Evolutionary conservation across 257 asterid species (phyloP), one percentile per base, ranked within the genome.

Genomic region (Plantago elongata): DNA sequence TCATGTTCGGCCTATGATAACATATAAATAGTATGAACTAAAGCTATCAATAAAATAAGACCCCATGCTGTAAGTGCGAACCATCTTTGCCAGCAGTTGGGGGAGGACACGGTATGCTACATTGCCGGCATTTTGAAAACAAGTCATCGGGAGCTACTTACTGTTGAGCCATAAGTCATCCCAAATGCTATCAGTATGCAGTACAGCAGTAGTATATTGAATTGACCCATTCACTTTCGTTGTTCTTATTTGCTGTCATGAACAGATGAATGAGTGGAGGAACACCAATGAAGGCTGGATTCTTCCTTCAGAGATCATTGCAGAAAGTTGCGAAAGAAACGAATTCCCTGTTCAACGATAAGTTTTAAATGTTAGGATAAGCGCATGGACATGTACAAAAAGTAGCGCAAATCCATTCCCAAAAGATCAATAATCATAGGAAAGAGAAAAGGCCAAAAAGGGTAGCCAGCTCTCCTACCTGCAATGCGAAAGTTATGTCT

Each of bases 261-360:
- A 48, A 56, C 40, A 34, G 5, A 43, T 51, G 45, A 37, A 42
- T 40, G 48, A 16, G 49, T 55, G 45, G 12, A 50, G 17, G 27
- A 3, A 45, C 56, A 15, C 60, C 56, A 11, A 46, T 11, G 10
- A 13, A 44, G 14, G 46, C 47, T 13, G 13, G 45, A 49, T 45
- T 60, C 65, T 57, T 50, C 52, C 43, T 57, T 40, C 64, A 49
- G 29, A 11, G 37, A 61, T 81, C 71, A 77, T 59, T 85, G 95
- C 74, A 93, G 86, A 66, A 89, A 89, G 69, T 81, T 93, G 30
- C 96, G 84, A 66, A 93, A 93, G 83, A 89, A 87, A 22, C 96
- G 97, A 73, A 89, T 70, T 46, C 95, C 99, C 96, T 89, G 84
- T 62, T 45, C 63, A 71, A 70, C 54, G 60, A 49, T 52, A 38